Conservation (phyloP, 768 basidiomycete species). For the Hypsizygus marmoreus region DNA sequence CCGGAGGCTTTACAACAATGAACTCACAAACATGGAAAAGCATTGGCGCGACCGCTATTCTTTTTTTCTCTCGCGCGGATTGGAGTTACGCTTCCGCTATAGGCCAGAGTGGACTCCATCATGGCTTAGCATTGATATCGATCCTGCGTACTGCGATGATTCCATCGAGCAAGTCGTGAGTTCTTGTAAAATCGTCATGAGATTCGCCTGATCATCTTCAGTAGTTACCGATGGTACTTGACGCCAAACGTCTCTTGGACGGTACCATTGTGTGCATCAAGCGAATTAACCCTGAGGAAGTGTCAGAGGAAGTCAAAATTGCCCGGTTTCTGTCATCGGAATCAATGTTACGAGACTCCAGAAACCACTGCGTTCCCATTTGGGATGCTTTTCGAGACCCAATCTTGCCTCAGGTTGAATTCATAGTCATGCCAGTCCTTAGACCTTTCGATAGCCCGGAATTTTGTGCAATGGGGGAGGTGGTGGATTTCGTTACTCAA, state of each 20-base stretch:
- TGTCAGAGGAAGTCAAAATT: constrained; percentile 11
- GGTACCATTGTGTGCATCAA: constrained; percentile 11
- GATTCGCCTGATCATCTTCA: not conserved
- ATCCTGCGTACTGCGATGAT: constrained; percentile 7
- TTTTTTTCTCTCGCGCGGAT: constrained; percentile 26
- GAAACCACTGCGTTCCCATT: constrained; percentile 15
- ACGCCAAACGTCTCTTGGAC: constrained; percentile 7
- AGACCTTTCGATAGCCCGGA: constrained; percentile 36
- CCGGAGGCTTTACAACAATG: not conserved
- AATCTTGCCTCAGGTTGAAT: constrained; percentile 8
- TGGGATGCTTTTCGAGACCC: constrained; percentile 23
- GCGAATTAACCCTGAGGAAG: constrained; percentile 4
- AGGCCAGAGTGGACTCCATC: constrained; percentile 31
- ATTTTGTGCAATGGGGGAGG: constrained; percentile 26
- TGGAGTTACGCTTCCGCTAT: constrained; percentile 29
- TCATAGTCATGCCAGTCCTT: constrained; percentile 38
- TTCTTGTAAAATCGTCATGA: not conserved
- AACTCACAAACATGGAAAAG: constrained; percentile 10
- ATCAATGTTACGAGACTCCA: constrained; percentile 5
- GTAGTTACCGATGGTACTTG: constrained; percentile 10
- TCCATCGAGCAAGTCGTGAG: constrained; percentile 1
- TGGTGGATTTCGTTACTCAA: constrained; percentile 34
- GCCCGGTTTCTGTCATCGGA: constrained; percentile 9
- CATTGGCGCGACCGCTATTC: constrained; percentile 26
- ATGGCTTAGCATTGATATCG: constrained; percentile 20